phyloP scores from a whole-genome alignment of 1,139 yeast species.

The Debaryomycetaceae sp. region DNA sequence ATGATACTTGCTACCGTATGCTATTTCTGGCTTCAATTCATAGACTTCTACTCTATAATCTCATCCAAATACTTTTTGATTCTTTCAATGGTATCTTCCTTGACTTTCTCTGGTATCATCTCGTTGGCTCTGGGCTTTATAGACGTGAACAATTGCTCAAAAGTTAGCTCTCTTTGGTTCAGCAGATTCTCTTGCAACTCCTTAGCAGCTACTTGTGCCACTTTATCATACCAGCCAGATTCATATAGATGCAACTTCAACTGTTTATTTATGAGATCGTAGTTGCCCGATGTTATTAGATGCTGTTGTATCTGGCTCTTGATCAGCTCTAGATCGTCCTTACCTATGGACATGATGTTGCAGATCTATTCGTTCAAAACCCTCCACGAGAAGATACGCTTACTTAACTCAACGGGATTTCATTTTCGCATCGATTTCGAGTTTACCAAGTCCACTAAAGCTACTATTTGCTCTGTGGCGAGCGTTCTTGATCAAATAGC shows the following conservation, averaged over 20 bases:
- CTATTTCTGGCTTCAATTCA: no score
- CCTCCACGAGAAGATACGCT: no score
- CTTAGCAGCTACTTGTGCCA: constrained; percentile 51
- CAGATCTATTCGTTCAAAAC: no score
- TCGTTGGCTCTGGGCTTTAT: constrained; percentile 66
- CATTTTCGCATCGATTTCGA: background rate
- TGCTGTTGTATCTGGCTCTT: constrained; percentile 66
- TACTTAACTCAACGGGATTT: background rate
- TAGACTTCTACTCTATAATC: constrained; percentile 27
- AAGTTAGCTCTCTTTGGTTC: constrained; percentile 40
- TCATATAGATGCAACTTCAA: constrained; percentile 65
- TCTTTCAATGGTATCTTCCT: constrained; percentile 53
- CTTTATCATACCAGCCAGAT: constrained; percentile 84
- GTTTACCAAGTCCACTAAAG: no score
- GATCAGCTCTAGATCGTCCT: constrained; percentile 46
- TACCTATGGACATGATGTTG: constrained; percentile 26
- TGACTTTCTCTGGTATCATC: constrained; percentile 66
- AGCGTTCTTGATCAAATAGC: no score
- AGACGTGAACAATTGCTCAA: constrained; percentile 48
- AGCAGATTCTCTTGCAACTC: constrained; percentile 32
- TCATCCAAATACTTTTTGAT: constrained; percentile 62
- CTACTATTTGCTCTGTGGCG: no score
- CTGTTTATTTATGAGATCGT: constrained; percentile 61
- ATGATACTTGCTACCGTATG: no score
- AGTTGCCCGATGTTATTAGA: constrained; percentile 75